These are phyloP conservation scores for Fonsecaea pedrosoi DNA, from an alignment of 2,329 filamentous ascomycete genomes.

Conservation along the genomic window DNA sequence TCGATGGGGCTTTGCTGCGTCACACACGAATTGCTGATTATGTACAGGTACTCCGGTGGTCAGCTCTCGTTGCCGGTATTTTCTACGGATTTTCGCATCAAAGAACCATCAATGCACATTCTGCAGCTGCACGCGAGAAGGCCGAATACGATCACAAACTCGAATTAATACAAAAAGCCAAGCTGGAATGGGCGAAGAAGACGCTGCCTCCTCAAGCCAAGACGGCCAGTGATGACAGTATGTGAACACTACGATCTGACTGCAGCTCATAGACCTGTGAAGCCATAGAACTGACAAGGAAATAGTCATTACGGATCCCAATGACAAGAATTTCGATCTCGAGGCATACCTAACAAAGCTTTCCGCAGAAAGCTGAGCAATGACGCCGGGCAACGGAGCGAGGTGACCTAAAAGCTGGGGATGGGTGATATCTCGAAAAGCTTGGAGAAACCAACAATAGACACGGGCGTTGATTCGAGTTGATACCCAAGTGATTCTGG, in stretches of 20 bases:
- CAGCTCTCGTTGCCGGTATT: conserved; percentile 86
- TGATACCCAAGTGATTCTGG: conserved; percentile 29
- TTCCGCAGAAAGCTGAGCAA: conserved; percentile 36
- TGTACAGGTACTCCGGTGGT: conserved; percentile 90
- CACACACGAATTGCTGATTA: conserved; percentile 23
- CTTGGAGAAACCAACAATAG: conserved; percentile 23
- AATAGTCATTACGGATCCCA: conserved; percentile 74
- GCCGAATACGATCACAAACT: conserved; percentile 90
- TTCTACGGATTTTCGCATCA: conserved; percentile 98
- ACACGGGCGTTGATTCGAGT: conserved; percentile 29
- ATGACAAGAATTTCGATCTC: conserved; percentile 90
- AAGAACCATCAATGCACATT: conserved; percentile 73
- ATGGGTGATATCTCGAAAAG: conserved; percentile 16
- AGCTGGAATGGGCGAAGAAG: conserved; percentile 87
- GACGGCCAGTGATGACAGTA: conserved; percentile 49
- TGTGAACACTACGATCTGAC: conserved; percentile 1
- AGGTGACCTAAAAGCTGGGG: conserved; percentile 2
- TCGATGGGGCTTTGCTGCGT: background rate
- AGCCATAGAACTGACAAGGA: conserved; percentile 37
- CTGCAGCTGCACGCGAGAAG: conserved; percentile 73
- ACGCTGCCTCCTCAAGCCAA: conserved; percentile 59
- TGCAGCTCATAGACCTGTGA: background rate
- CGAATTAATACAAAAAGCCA: conserved; percentile 89
- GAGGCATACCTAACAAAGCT: conserved; percentile 73
- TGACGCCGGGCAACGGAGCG: background rate